A percentile compares a stretch with the other conserved stretches of the same genome.
Evolutionary conservation across 371 early-diverging fungal genomes (phyloP).

Genomic region (Mortierella polycephala): DNA sequence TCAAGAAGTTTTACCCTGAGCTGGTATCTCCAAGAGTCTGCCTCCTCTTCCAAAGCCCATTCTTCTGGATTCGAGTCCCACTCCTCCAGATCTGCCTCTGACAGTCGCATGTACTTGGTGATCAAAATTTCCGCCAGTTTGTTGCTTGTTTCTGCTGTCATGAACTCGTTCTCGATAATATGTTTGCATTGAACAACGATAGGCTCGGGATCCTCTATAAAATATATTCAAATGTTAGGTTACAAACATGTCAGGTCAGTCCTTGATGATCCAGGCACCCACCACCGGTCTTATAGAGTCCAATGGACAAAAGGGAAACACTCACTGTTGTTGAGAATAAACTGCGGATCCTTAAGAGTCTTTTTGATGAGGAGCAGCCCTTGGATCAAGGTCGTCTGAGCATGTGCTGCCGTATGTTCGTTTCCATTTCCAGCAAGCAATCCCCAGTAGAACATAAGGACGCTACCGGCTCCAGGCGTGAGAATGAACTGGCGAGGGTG

Average conservation of each 20-base stretch:
- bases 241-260: neutral
- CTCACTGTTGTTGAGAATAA: constrained; percentile 48
- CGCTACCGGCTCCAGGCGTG: constrained; percentile 69
- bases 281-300: neutral
- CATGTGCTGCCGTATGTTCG: constrained; percentile 36
- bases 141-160: constrained; percentile 76
- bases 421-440: constrained; percentile 54
- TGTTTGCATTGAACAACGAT: constrained; percentile 62
- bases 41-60: constrained; percentile 82
- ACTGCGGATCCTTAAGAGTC: constrained; percentile 71
- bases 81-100: constrained; percentile 72
- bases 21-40: constrained; percentile 90
- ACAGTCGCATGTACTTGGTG: constrained; percentile 78
- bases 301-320: neutral
- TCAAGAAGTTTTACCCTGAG: constrained; percentile 61
- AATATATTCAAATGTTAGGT: neutral
- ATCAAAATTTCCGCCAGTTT: constrained; percentile 76
- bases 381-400: constrained; percentile 68
- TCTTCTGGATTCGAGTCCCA: constrained; percentile 93
- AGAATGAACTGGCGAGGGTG: constrained; percentile 80
- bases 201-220: constrained; percentile 63
- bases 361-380: constrained; percentile 74
- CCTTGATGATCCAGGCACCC: neutral
- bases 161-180: constrained; percentile 71
- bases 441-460: constrained; percentile 85